phyloP scores from a whole-genome alignment of 345 rosid species.

The Kernera saxatilis region DNA sequence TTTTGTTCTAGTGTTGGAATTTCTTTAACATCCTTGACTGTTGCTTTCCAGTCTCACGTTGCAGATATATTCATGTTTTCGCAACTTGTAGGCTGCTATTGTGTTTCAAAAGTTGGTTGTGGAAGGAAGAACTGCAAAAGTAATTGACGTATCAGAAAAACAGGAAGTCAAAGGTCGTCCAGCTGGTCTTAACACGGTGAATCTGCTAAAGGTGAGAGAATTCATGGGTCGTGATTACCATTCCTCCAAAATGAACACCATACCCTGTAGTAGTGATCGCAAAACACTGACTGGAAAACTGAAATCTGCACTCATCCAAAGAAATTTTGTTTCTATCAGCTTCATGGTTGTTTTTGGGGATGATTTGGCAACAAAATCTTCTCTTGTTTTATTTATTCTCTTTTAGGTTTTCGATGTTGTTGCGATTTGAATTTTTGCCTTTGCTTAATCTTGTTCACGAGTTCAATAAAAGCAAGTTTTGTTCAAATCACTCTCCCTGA shows the following conservation, averaged over 20 bases:
- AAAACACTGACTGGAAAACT: not conserved
- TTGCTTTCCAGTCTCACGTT: not conserved
- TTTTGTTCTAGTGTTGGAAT: not conserved
- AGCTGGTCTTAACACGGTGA: constrained; percentile 86
- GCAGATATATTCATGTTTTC: constrained; percentile 3
- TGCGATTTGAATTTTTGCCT: not conserved
- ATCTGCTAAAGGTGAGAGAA: constrained; percentile 76
- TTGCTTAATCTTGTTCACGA: not conserved
- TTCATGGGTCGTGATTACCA: not conserved
- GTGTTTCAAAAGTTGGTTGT: constrained; percentile 76
- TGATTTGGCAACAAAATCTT: constrained; percentile 5
- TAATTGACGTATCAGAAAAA: constrained; percentile 62
- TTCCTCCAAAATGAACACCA: constrained; percentile 3
- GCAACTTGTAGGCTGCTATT: constrained; percentile 54
- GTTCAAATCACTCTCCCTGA: constrained; percentile 12
- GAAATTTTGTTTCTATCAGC: not conserved
- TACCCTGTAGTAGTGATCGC: not conserved
- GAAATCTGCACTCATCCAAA: not conserved
- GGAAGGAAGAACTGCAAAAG: constrained; percentile 68
- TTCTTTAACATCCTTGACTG: constrained; percentile 10
- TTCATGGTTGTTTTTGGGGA: not conserved
- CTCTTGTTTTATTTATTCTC: not conserved
- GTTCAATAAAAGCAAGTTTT: not conserved
- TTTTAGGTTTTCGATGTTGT: not conserved
- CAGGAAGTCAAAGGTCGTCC: constrained; percentile 87